Percentiles rank a stretch among this genome's conserved stretches.
Conservation (phyloP, 352 stramenopile genomes). For the Globisporangium cylindrosporum region DNA sequence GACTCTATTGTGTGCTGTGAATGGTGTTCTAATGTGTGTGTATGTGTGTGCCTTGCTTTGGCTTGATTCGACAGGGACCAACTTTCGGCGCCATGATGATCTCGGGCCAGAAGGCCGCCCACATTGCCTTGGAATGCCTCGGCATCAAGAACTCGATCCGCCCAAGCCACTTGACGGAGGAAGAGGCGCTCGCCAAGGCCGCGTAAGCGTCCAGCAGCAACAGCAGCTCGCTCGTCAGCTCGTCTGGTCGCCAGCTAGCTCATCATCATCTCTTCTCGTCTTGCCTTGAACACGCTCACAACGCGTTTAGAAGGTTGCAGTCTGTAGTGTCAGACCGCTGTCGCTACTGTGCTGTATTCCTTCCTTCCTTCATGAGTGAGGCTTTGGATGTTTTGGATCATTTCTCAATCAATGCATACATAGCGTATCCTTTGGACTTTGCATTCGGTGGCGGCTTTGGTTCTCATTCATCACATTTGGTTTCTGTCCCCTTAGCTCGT, state of each 20-base stretch:
- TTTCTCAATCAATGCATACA: constrained; percentile 12
- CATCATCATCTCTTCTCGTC: background rate
- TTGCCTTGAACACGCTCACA: background rate
- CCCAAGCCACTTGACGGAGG: constrained; percentile 31
- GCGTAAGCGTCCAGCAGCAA: constrained; percentile 22
- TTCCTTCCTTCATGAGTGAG: background rate
- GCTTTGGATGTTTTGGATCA: constrained; percentile 3
- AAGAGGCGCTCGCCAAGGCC: constrained; percentile 35
- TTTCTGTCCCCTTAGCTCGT: background rate
- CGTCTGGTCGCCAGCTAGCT: background rate
- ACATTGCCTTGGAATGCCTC: constrained; percentile 55
- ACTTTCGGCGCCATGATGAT: constrained; percentile 73
- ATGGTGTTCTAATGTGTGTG: background rate
- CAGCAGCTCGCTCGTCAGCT: background rate
- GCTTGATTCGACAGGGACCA: constrained; percentile 26
- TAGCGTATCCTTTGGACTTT: constrained; percentile 9
- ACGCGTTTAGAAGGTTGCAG: constrained; percentile 3
- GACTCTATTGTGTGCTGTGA: background rate
- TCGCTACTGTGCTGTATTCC: background rate
- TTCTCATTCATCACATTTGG: background rate
- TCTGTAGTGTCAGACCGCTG: background rate
- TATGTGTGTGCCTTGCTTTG: background rate
- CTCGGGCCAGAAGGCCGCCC: constrained; percentile 59
- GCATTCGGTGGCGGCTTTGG: background rate
- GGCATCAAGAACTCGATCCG: constrained; percentile 57